A percentile compares a stretch with the other conserved stretches of the same genome.
Conservation (phyloP, 2,329 filamentous ascomycete genomes). For the Pseudocercospora vitis region DNA sequence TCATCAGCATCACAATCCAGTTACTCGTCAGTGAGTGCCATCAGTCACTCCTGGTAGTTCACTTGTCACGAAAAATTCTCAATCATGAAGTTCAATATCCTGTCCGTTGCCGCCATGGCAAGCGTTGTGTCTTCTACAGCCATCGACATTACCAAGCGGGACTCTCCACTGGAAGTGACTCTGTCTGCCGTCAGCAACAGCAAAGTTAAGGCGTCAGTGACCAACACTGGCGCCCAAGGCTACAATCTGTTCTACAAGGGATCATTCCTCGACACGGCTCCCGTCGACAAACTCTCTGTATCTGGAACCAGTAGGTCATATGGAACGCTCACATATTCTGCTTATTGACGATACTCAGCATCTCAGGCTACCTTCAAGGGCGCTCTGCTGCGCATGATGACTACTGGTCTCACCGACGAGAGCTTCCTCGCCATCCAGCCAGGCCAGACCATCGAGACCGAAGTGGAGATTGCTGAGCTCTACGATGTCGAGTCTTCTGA, state of each 20-base stretch:
- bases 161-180: conserved; percentile 28
- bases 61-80: not conserved
- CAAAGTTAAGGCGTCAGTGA: conserved; percentile 31
- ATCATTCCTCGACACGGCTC: conserved; percentile 29
- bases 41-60: not conserved
- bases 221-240: conserved; percentile 27
- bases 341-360: not conserved
- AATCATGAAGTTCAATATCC: conserved; percentile 16
- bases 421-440: conserved; percentile 53
- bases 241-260: conserved; percentile 34
- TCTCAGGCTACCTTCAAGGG: conserved; percentile 48
- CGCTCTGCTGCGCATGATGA: conserved; percentile 53
- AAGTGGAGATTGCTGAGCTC: conserved; percentile 57
- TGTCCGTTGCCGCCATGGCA: conserved; percentile 17
- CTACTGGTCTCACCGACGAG: conserved; percentile 46
- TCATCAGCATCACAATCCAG: not conserved
- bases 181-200: conserved; percentile 27
- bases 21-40: not conserved
- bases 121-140: conserved; percentile 15
- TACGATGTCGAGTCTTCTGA: conserved; percentile 48
- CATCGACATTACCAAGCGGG: conserved; percentile 28
- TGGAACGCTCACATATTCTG: not conserved
- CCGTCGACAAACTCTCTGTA: conserved; percentile 30
- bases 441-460: conserved; percentile 52
- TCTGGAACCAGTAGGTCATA: conserved; percentile 21